Base-by-base conservation (phyloP, 352 stramenopile genomes). In the Hyaloperonospora arabidopsidis region DNA sequence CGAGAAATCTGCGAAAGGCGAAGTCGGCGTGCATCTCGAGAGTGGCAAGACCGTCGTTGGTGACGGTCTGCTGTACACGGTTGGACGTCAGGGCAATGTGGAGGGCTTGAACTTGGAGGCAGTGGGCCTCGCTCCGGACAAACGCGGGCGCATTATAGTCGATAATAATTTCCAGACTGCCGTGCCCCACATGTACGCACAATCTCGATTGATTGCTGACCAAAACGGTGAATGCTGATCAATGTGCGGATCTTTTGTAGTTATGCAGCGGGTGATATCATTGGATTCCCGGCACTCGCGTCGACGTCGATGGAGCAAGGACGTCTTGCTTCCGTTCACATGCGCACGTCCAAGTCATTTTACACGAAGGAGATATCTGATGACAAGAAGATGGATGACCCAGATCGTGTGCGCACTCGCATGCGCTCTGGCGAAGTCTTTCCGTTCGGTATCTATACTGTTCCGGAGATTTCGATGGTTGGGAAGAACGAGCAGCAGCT, bases 231-330 rank as follows among this genome's bases (percentile, higher is more conserved):
- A 44, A 14, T 18, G 12, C 35, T 29, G 12, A 49, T 40, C 54
- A 18, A 54, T 40, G 10, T 40, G 21, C 59, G 7, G 49, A 18
- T 56, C 50, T 34, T 52, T 17, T 56, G 22, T 54, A 91, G 80
- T 76, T 93, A 93, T 84, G 87, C 87, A 48, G 85, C 81, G 54
- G 87, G 87, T 21, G 87, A 96, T 56, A 89, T 87, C 64, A 96
- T 95, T 52, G 87, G 87, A 5, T 95, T 88, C 60, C 87, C 87
- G 2, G 86, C 83, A 5, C 75, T 96, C 44, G 86, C 87, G 18
- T 95, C 86, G 32, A 95, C 85, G 15, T 94, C 83, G 38, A 96
- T 96, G 87, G 87, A 96, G 65, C 87, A 96, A 58, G 87, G 87
- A 13, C 78, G 84, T 21, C 61, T 91, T 54, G 87, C 86, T 23